Evolutionary conservation across 1,284 basidiomycete genomes (phyloP).

Genomic region (Phaffia rhodozyma): DNA sequence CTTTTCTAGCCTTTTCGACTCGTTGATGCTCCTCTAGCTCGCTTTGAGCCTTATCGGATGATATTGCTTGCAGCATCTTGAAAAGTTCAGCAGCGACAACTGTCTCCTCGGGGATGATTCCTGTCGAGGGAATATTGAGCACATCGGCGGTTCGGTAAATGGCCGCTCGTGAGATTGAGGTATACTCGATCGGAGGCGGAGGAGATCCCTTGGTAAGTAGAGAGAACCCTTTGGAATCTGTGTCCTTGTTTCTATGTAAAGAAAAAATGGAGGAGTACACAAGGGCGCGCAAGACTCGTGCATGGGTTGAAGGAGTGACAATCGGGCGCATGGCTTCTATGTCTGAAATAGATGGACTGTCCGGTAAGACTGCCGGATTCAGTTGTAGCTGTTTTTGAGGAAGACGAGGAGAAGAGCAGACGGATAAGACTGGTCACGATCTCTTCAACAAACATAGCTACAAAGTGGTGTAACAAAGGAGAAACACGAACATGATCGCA

Average conservation of each 20-base stretch:
- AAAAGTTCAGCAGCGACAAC: slow-evolving; percentile 27
- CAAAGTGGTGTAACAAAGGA: too few species aligned
- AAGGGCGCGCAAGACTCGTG: slow-evolving; percentile 4
- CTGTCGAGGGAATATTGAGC: neutral
- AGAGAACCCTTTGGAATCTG: neutral
- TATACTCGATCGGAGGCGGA: slow-evolving; percentile 5
- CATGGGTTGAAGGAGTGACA: neutral
- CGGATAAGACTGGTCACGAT: neutral
- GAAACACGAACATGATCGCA: too few species aligned
- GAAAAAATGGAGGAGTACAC: slow-evolving; percentile 11
- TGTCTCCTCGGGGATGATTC: slow-evolving; percentile 6
- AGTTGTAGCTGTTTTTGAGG: slow-evolving; percentile 4
- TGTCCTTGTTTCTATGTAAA: neutral
- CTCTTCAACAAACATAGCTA: too few species aligned
- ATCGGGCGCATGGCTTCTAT: slow-evolving; percentile 3
- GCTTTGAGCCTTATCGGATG: slow-evolving; percentile 19
- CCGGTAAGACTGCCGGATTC: slow-evolving; percentile 1
- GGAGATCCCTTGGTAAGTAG: neutral
- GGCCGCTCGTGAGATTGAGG: slow-evolving; percentile 2
- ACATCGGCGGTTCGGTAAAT: neutral
- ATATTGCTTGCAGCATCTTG: slow-evolving; percentile 28
- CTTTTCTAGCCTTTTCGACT: slow-evolving; percentile 33
- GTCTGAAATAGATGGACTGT: neutral
- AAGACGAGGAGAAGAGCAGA: neutral
- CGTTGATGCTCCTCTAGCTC: slow-evolving; percentile 23